Evolutionary conservation across 2,329 filamentous ascomycete genomes (phyloP).

Genomic region (Neodidymelliopsis sp.): DNA sequence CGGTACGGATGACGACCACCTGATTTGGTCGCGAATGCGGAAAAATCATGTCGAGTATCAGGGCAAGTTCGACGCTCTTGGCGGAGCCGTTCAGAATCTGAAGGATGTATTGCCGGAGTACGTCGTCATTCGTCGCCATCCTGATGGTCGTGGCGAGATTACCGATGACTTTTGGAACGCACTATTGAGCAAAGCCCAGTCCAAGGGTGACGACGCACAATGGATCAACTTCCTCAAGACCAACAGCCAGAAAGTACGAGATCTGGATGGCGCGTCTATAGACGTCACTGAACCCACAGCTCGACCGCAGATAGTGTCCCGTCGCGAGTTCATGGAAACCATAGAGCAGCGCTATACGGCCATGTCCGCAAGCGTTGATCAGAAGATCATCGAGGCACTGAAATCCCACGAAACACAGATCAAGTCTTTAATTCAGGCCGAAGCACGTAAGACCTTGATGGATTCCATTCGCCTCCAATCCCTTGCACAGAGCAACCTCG

Average conservation of each 20-base stretch:
- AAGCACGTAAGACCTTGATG: constrained; percentile 43
- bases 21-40: constrained; percentile 29
- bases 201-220: constrained; percentile 51
- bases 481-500: constrained; percentile 41
- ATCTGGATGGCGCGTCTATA: constrained; percentile 28
- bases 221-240: constrained; percentile 63
- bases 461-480: constrained; percentile 41
- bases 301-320: constrained; percentile 48
- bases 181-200: constrained; percentile 62
- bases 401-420: constrained; percentile 27
- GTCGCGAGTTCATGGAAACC: constrained; percentile 58
- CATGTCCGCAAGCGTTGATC: constrained; percentile 31
- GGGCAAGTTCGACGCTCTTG: constrained; percentile 18
- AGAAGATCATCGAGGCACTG: constrained; percentile 31
- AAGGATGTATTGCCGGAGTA: constrained; percentile 59
- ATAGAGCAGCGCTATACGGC: constrained; percentile 34
- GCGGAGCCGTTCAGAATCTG: constrained; percentile 26
- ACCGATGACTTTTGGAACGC: constrained; percentile 71
- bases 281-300: constrained; percentile 11
- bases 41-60: constrained; percentile 21
- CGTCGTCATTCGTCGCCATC: constrained; percentile 63
- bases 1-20: constrained; percentile 20
- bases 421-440: constrained; percentile 24
- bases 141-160: constrained; percentile 62
- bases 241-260: constrained; percentile 54